Base-by-base conservation (phyloP, 2,329 filamentous ascomycete species). In the Beauveria asiatica region DNA sequence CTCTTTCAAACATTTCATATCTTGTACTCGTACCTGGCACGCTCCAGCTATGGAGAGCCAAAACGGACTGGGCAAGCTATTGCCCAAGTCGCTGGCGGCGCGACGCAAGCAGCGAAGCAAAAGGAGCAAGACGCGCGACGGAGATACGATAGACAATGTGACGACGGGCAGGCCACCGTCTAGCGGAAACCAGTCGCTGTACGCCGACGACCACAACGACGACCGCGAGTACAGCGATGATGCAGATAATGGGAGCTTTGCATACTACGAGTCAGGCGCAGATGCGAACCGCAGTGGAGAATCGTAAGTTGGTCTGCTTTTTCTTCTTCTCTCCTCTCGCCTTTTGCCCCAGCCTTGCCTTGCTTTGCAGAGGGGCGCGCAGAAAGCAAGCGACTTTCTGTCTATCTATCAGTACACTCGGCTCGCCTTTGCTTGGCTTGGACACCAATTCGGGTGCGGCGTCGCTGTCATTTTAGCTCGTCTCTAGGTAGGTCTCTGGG, bases 1-100 rank as follows among this genome's bases (percentile, higher is more conserved):
- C 57, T 58, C 56, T 51, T 48, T 16, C 56, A 50, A 51, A 50
- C 39, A 53, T 52, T 21, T 46, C 39, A 23, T 51, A 58, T 39
- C 4, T 23, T 16, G 23, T 27, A 53, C 19, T 19, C 39, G 16
- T 59, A 46, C 39, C 27, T 13, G 57, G 41, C 49, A 49, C 57
- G 25, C 23, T 48, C 50, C 42, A 39, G 39, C 41, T 11, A 60
- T 60, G 57, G 57, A 60, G 41, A 56, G 57, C 54, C 53, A 62
- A 59, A 74, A 69, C 63, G 73, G 74, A 13, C 70, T 83, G 48
- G 76, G 74, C 61, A 84, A 82, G 70, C 74, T 85, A 33, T 70
- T 85, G 41, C 76, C 81, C 56, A 82, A 80, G 67, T 74, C 76
- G 42, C 75, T 84, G 58, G 71, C 73, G 30, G 74, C 75, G 52